phyloP scores from a whole-genome alignment of 495 filamentous ascomycete species.

The Penicillium pulvis region DNA sequence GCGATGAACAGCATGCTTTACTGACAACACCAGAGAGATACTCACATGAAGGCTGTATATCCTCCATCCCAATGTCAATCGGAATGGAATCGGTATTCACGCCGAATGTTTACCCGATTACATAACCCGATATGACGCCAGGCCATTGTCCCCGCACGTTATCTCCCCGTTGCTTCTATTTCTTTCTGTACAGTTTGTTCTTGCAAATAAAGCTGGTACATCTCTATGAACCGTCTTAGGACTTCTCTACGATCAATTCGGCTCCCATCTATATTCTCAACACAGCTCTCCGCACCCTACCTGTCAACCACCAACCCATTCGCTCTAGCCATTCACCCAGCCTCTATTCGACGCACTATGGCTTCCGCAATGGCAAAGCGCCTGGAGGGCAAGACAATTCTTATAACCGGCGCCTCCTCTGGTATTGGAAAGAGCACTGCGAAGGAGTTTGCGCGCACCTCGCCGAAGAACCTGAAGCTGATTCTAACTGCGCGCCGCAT shows the following conservation, averaged over 20 bases:
- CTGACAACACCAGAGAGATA: background rate
- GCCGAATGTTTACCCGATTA: slow-evolving; percentile 16
- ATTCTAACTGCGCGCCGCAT: slow-evolving; percentile 84
- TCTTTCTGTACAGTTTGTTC: slow-evolving; percentile 20
- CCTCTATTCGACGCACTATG: slow-evolving; percentile 57
- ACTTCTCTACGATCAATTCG: slow-evolving; percentile 31
- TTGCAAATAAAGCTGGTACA: background rate
- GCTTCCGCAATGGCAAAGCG: slow-evolving; percentile 78
- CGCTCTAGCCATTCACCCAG: slow-evolving; percentile 23
- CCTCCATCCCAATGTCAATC: background rate
- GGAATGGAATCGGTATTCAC: background rate
- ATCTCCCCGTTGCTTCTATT: slow-evolving; percentile 21
- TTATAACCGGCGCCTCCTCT: slow-evolving; percentile 91
- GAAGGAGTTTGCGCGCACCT: slow-evolving; percentile 87
- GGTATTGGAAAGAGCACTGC: slow-evolving; percentile 88
- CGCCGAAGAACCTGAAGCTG: slow-evolving; percentile 78
- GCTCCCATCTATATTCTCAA: slow-evolving; percentile 20
- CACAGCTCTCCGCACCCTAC: slow-evolving; percentile 20
- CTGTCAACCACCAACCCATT: slow-evolving; percentile 25
- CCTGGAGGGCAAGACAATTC: slow-evolving; percentile 89
- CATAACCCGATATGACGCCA: slow-evolving; percentile 28
- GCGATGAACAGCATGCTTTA: background rate
- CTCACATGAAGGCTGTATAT: background rate
- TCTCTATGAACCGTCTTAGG: slow-evolving; percentile 40
- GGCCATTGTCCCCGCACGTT: slow-evolving; percentile 24